phyloP scores from a whole-genome alignment of 495 filamentous ascomycete genomes.

The Neurospora sp. region DNA sequence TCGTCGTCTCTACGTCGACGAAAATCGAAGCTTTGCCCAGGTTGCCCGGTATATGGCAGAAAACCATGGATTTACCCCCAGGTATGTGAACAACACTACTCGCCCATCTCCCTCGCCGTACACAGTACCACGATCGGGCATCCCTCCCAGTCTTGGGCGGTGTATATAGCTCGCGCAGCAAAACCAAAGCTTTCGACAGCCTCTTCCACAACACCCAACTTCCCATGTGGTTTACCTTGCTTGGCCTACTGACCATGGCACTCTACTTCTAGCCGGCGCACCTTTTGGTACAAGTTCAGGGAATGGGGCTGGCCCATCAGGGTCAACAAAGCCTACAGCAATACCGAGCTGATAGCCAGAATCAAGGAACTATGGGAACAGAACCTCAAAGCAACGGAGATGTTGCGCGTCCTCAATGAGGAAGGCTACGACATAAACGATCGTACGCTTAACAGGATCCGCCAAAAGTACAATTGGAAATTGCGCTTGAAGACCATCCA shows the following conservation, averaged over 20 bases:
- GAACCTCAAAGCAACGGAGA: conserved; percentile 59
- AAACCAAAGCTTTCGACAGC: background rate
- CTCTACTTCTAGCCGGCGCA: conserved; percentile 48
- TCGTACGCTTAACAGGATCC: conserved; percentile 39
- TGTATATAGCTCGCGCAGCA: background rate
- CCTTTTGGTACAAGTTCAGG: conserved; percentile 63
- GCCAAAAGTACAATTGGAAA: background rate
- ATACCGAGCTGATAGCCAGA: conserved; percentile 51
- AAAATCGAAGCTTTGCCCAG: conserved; percentile 58
- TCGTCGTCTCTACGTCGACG: conserved; percentile 62
- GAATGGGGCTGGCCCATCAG: conserved; percentile 71
- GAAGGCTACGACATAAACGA: conserved; percentile 66
- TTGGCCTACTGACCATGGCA: conserved; percentile 6
- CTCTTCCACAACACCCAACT: background rate
- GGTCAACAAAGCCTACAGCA: conserved; percentile 58
- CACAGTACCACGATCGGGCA: conserved; percentile 9
- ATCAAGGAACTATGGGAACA: conserved; percentile 68
- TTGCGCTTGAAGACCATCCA: conserved; percentile 55
- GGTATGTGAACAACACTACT: conserved; percentile 31
- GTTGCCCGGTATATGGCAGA: conserved; percentile 53
- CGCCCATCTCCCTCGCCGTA: conserved; percentile 3
- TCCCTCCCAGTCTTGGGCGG: background rate
- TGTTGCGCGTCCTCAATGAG: conserved; percentile 56
- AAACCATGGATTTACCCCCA: conserved; percentile 53
- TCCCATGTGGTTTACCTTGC: conserved; percentile 1